Base-by-base conservation (phyloP, 164 flowering plant species). In the Euptelea pleiosperma region DNA sequence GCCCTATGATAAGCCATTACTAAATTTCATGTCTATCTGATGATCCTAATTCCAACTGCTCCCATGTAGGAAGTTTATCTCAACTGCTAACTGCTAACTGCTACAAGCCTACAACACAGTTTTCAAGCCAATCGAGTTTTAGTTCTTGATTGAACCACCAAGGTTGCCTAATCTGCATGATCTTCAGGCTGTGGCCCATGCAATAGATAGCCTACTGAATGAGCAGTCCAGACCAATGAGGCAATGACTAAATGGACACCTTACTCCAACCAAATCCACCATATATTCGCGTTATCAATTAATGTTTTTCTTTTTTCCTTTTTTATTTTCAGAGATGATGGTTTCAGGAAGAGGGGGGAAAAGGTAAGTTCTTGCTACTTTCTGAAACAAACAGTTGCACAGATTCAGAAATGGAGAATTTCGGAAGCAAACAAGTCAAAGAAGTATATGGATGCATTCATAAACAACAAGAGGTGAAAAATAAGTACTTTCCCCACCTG, bases 401-500 rank as follows among this genome's bases (percentile, higher is more conserved):
- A 44, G 25, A 21, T 21, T 6, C 25, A 19, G 48, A 3, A 22
- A 8, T 19, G 26, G 10, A 44, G 10, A 8, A n/a, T n/a, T n/a
- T n/a, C n/a, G n/a, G n/a, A n/a, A n/a, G n/a, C n/a, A n/a, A n/a
- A n/a, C n/a, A n/a, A n/a, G n/a, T n/a, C n/a, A 8, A 6, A 18
- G 18, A 6, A 16, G 18, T 22, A 12, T 6, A 1, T 15, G n/a
- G n/a, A 15, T n/a, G 31, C 7, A 25, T 8, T 29, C 8, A 3
- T 37, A 31, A 29, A 8, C 14, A 31, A n/a, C 34, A 16, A 51
- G 3, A 44, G 35, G 35, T 11, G 4, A 58, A 21, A 43, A 44
- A 5, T 9, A 26, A 41, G 18, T 22, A 21, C n/a, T 39, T 43
- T 48, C 8, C 16, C 31, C 62, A 87, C 98, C 92, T 86, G 98